Evolutionary conservation across 2,329 filamentous ascomycete species (phyloP).

Genomic region (Kalaharituber pfeilii): DNA sequence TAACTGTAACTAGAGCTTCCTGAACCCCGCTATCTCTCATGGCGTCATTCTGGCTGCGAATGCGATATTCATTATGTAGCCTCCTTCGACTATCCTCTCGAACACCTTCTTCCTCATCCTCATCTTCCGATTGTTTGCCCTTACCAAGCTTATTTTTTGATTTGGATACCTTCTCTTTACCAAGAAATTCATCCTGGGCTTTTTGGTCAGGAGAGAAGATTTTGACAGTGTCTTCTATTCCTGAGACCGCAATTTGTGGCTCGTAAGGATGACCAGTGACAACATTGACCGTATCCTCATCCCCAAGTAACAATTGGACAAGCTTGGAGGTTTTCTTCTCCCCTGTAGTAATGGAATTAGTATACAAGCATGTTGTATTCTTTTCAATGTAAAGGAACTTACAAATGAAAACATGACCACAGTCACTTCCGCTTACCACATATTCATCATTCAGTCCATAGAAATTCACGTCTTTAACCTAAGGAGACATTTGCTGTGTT

Average conservation of each 20-base stretch:
- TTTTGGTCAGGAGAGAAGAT: conserved; percentile 45
- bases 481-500: conserved; percentile 1
- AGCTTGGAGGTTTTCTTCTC: conserved; percentile 43
- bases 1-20: conserved; percentile 30
- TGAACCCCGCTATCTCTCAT: conserved; percentile 40
- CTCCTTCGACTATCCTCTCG: conserved; percentile 35
- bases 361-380: conserved; percentile 3
- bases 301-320: conserved; percentile 47
- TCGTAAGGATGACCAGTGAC: conserved; percentile 48
- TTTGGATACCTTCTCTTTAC: background rate
- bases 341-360: conserved; percentile 24
- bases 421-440: conserved; percentile 49
- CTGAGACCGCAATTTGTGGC: conserved; percentile 46
- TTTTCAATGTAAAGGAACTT: conserved; percentile 3
- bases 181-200: conserved; percentile 1
- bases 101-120: background rate
- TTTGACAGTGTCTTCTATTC: conserved; percentile 52
- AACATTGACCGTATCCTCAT: conserved; percentile 54
- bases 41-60: conserved; percentile 45
- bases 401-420: conserved; percentile 50
- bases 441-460: conserved; percentile 51
- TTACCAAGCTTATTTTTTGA: too few relatives aligned
- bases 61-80: conserved; percentile 43
- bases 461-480: conserved; percentile 51
- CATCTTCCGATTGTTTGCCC: background rate